Evolutionary conservation across 148 eudicot species (phyloP), one percentile per base, ranked within the genome.

Genomic region (Camellia lanceoleosa): DNA sequence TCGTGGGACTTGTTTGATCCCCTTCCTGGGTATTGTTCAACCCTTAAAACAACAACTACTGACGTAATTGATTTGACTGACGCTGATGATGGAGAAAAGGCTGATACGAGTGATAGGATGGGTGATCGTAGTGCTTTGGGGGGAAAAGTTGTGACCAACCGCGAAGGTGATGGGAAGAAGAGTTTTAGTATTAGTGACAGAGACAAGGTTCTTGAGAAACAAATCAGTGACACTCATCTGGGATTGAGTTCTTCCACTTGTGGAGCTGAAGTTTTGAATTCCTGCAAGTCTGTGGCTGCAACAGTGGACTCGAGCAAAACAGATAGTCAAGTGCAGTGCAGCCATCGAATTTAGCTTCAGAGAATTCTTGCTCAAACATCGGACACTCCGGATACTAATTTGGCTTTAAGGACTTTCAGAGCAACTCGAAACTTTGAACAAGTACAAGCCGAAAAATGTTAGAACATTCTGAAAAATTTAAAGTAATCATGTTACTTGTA

Each of bases 1-100:
- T 30, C 38, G 0, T 30, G 38, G 38, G 38, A 30, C 38, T 30
- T 30, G 0, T 30, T 30, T 30, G 38, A 30, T 30, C 38, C 38
- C 38, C 38, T 30, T 30, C 38, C 38, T 30, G 38, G 38, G 38
- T 30, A 1, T 30, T 30, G 38, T 30, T 30, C 38, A 30, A 30
- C 38, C 38, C 38, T 30, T 30, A 30, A 30, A 30, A 30, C 38
- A 60, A 52, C 12, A 74, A 5, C 7, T 30, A 30, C 38, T 30
- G 79, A 77, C 49, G 14, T 77, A n/a, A 74, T 77, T 63, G 83
- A 85, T 68, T 63, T 80, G 81, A 66, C 78, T 43, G 66, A 68
- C 56, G 59, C 66, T n/a, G 63, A 69, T 41, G 84, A 84, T 14
- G 72, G 74, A 54, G 60, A 78, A 71, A 52, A 72, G 59, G 80